Base-by-base conservation (phyloP, 345 rosid species). In the Acer saccharum region DNA sequence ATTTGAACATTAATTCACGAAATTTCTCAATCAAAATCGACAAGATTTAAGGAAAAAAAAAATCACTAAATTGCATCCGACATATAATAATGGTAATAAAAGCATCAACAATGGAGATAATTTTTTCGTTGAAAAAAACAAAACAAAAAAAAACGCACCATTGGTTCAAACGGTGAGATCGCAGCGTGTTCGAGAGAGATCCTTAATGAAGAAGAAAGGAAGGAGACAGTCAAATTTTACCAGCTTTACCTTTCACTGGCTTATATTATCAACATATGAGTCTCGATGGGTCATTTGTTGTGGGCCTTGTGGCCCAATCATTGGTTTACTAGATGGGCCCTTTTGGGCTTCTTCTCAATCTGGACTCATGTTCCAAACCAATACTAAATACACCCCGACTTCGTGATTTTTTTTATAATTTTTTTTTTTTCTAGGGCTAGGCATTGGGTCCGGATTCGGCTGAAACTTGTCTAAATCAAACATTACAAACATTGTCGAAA, bases 91-190 rank as follows among this genome's bases (percentile, higher is more conserved):
- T 54, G 20, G 58, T 4, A 4, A 54, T 6, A 3, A 16, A 16
- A 16, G 7, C 16, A 16, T 54, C 58, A 54, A 54, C 58, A 54
- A 54, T 54, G n/a, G 58, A 54, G n/a, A 14, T 54, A 13, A 43
- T 7, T 43, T 43, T 8, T 43, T 35, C 16, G 10, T 58, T 58
- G 2, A 7, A 44, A 6, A 16, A 29, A 29, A 29, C 32, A 1
- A 73, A 46, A 46, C 9, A 14, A 0, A 16, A 13, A 10, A 23
- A 39, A 67, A 50, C 81, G 39, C 65, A 81, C 84, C 81, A 81
- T 81, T 58, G 62, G 4, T 32, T 63, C 8, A 10, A 43, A 69
- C 44, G 74, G 65, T 52, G 32, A 69, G 72, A 77, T 81, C 72
- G 20, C 65, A 21, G 63, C 27, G 77, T n/a, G 61, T 6, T 68